These are phyloP conservation scores for Chalciporus pseudorubinellus DNA, from an alignment of 768 basidiomycete species.

Conservation along the genomic window DNA sequence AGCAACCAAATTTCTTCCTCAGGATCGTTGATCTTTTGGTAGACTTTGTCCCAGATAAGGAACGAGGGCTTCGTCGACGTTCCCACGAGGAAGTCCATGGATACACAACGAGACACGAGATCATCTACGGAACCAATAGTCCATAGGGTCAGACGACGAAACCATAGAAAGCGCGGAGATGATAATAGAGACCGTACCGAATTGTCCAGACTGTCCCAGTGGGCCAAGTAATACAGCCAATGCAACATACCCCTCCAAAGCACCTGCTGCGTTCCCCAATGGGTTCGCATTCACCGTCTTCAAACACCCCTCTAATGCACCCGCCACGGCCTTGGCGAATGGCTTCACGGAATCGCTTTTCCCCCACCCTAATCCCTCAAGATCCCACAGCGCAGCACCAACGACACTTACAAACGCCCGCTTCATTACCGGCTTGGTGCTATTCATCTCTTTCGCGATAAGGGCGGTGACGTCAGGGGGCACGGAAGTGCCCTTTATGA, in stretches of 20 bases:
- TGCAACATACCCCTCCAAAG: constrained; percentile 84
- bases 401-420: constrained; percentile 62
- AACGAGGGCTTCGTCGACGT: constrained; percentile 76
- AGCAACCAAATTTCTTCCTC: constrained; percentile 78
- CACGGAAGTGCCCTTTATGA: constrained; percentile 43
- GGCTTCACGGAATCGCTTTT: constrained; percentile 40
- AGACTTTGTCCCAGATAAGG: constrained; percentile 84
- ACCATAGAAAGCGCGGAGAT: neutral
- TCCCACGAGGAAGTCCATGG: constrained; percentile 44
- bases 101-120: constrained; percentile 46
- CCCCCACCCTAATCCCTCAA: constrained; percentile 30
- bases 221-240: constrained; percentile 66
- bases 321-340: constrained; percentile 55
- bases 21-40: constrained; percentile 60
- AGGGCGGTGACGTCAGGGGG: constrained; percentile 44
- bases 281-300: constrained; percentile 65
- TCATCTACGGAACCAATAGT: constrained; percentile 35
- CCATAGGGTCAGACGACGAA: constrained; percentile 1
- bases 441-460: constrained; percentile 71
- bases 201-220: constrained; percentile 45
- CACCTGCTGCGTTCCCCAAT: constrained; percentile 56
- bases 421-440: constrained; percentile 56
- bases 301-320: constrained; percentile 66
- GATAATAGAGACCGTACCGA: constrained; percentile 43
- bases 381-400: constrained; percentile 57